Conservation (phyloP, 78 protist genomes). For the Isochrysis galbana region DNA sequence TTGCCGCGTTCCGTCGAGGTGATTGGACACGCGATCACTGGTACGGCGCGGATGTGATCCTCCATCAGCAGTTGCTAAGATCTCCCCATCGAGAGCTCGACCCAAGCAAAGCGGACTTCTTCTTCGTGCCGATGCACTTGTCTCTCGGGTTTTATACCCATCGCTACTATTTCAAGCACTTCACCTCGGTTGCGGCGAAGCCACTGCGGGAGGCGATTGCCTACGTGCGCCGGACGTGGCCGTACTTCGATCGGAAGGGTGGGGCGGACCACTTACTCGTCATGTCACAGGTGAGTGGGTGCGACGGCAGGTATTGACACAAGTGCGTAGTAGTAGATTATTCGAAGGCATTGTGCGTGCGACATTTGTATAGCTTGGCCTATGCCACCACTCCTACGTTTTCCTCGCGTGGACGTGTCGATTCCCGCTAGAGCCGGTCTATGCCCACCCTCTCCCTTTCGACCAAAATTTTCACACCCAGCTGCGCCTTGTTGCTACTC, state of each 20-base stretch:
- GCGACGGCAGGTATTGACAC: background rate
- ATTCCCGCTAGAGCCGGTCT: too few relatives aligned
- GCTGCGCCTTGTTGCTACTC: too few relatives aligned
- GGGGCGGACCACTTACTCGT: background rate
- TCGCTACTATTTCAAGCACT: background rate
- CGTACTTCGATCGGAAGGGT: background rate
- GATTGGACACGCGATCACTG: background rate
- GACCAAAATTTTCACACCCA: too few relatives aligned
- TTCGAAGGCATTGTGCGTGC: background rate
- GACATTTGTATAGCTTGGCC: background rate
- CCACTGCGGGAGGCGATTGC: background rate
- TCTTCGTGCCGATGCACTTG: background rate
- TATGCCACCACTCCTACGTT: background rate
- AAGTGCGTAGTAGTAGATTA: background rate
- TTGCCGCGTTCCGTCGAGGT: background rate
- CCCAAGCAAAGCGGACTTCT: background rate
- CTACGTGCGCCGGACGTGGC: background rate
- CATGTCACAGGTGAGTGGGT: background rate
- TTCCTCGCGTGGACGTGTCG: background rate
- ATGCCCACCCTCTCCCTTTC: too few relatives aligned
- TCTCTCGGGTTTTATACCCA: background rate
- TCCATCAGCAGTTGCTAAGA: background rate
- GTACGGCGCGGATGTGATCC: conserved; percentile 15
- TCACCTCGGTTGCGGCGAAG: background rate
- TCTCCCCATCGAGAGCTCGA: background rate